Conservation (phyloP, 1,284 basidiomycete species). For the Ustilago tritici region DNA sequence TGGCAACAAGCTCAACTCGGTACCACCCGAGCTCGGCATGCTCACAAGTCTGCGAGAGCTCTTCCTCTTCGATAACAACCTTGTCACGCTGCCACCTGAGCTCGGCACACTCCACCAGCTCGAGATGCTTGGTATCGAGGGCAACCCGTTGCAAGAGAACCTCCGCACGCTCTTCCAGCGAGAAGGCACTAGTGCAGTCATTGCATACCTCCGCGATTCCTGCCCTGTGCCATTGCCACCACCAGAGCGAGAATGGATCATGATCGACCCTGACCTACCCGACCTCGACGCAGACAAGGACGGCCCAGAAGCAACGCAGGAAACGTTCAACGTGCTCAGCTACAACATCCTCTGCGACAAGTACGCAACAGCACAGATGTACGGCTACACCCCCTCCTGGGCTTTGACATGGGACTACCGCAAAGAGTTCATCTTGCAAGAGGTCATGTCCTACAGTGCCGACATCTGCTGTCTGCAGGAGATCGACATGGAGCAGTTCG, state of each 20-base stretch:
- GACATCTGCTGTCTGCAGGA: constrained; percentile 94
- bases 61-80: constrained; percentile 93
- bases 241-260: constrained; percentile 85
- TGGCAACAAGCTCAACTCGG: constrained; percentile 82
- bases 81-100: constrained; percentile 85
- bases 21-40: constrained; percentile 92
- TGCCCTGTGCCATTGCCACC: constrained; percentile 85
- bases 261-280: constrained; percentile 78
- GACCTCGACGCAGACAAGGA: constrained; percentile 69
- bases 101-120: constrained; percentile 92
- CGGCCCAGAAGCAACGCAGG: constrained; percentile 63
- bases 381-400: constrained; percentile 97
- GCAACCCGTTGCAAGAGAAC: constrained; percentile 87
- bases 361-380: constrained; percentile 88
- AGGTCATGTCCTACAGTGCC: constrained; percentile 83
- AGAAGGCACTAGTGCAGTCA: constrained; percentile 88
- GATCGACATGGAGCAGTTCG: constrained; percentile 91
- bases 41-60: constrained; percentile 89
- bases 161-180: constrained; percentile 87
- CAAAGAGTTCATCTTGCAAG: constrained; percentile 88
- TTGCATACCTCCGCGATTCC: constrained; percentile 87
- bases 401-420: constrained; percentile 95
- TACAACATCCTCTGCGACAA: constrained; percentile 97
- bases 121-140: constrained; percentile 92
- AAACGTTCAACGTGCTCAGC: constrained; percentile 82